A percentile compares a stretch with the other conserved stretches of the same genome.
Conservation (phyloP, 371 early-diverging fungal species). For the Syncephalastrum monosporum region DNA sequence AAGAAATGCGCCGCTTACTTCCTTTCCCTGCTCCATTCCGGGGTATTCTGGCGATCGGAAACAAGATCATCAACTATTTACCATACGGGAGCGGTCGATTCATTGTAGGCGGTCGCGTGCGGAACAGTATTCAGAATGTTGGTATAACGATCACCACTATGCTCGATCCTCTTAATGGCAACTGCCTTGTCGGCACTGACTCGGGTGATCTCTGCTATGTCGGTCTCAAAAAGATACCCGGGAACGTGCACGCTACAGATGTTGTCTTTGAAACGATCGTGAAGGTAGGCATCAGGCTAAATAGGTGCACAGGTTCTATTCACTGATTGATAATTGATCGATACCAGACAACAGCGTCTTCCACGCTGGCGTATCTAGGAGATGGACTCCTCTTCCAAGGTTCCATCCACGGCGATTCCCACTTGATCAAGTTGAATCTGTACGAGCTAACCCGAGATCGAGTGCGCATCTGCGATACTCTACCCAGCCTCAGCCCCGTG, state of each 20-base stretch:
- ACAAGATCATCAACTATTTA: slow-evolving; percentile 56
- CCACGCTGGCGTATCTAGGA: slow-evolving; percentile 66
- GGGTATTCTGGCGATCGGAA: slow-evolving; percentile 71
- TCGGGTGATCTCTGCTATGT: no score
- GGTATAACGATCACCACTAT: no score
- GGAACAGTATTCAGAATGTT: no score
- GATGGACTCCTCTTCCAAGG: slow-evolving; percentile 74
- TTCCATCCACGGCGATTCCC: slow-evolving; percentile 83
- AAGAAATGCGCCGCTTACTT: slow-evolving; percentile 52
- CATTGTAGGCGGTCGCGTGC: no score
- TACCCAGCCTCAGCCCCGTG: slow-evolving; percentile 81
- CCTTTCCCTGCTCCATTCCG: slow-evolving; percentile 59
- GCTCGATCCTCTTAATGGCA: no score
- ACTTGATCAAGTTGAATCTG: slow-evolving; percentile 55
- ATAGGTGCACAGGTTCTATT: not conserved
- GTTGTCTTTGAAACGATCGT: no score
- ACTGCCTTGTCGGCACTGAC: no score
- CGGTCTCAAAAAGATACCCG: no score
- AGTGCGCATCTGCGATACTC: slow-evolving; percentile 60
- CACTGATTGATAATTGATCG: not conserved
- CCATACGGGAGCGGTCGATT: not conserved
- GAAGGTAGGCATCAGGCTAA: no score
- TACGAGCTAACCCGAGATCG: slow-evolving; percentile 25
- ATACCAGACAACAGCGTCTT: slow-evolving; percentile 46
- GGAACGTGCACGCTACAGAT: no score